Percentiles rank a stretch among this genome's conserved stretches.
phyloP scores from a whole-genome alignment of 2,329 filamentous ascomycete genomes.

The Colletotrichum gloeosporioides region DNA sequence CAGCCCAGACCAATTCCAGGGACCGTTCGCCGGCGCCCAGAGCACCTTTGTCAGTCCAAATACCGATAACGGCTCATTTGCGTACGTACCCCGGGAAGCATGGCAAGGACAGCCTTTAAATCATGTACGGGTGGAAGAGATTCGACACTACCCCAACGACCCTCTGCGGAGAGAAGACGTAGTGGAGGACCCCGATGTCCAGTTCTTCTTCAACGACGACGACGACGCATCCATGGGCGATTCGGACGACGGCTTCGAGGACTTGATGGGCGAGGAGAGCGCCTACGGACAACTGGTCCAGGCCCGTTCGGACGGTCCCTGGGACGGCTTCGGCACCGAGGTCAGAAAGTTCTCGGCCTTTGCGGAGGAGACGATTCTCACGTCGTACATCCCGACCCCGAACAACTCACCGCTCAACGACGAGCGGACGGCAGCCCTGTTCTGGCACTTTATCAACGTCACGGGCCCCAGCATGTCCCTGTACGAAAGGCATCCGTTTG shows the following conservation, averaged over 20 bases:
- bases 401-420: conserved; percentile 79
- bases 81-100: not conserved
- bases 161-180: not conserved
- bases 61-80: conserved; percentile 3
- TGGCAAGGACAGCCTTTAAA: not conserved
- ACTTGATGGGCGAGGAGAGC: conserved; percentile 39
- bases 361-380: conserved; percentile 57
- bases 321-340: conserved; percentile 49
- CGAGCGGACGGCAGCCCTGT: conserved; percentile 79
- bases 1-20: conserved; percentile 18
- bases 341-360: conserved; percentile 56
- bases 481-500: conserved; percentile 82
- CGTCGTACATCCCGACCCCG: conserved; percentile 70
- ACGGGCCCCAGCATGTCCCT: conserved; percentile 87
- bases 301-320: conserved; percentile 36
- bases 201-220: conserved; percentile 54
- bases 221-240: conserved; percentile 69
- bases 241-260: conserved; percentile 61
- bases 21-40: not conserved
- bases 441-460: conserved; percentile 90
- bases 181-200: conserved; percentile 22
- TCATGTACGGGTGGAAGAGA: not conserved
- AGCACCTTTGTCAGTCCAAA: conserved; percentile 7
- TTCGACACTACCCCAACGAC: not conserved
- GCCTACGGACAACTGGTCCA: conserved; percentile 44